phyloP scores from a whole-genome alignment of 495 filamentous ascomycete genomes.

The Darksidea phi region DNA sequence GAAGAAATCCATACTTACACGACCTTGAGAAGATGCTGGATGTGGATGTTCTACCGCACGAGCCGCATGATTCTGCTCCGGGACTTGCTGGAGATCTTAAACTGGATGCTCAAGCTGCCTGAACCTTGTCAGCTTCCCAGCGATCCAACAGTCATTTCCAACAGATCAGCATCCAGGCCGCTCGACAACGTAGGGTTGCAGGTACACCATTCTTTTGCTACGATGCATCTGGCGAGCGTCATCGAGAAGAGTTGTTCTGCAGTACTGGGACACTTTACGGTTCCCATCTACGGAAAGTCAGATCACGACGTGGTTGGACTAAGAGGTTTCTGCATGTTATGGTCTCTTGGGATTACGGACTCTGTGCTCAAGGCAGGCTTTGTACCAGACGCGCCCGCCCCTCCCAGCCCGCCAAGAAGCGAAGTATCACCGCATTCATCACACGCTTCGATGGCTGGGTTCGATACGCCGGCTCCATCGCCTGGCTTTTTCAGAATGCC shows the following conservation, averaged over 20 bases:
- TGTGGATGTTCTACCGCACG: slow-evolving; percentile 33
- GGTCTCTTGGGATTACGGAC: slow-evolving; percentile 19
- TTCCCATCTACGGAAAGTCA: slow-evolving; percentile 19
- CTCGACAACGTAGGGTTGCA: slow-evolving; percentile 11
- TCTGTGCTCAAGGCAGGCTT: slow-evolving; percentile 5
- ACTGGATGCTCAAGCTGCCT: slow-evolving; percentile 20
- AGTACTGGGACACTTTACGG: slow-evolving; percentile 18
- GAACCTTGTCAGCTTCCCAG: not conserved
- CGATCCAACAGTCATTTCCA: not conserved
- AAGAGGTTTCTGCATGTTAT: slow-evolving; percentile 26
- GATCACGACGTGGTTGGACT: slow-evolving; percentile 19
- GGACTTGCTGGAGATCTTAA: slow-evolving; percentile 20
- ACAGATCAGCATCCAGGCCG: not conserved
- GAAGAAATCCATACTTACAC: slow-evolving; percentile 16
- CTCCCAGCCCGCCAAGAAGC: not conserved
- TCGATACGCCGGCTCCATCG: not conserved
- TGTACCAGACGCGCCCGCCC: slow-evolving; percentile 5
- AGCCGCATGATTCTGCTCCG: slow-evolving; percentile 24
- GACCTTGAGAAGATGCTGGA: slow-evolving; percentile 12
- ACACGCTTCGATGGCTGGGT: not conserved
- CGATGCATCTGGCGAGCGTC: slow-evolving; percentile 7
- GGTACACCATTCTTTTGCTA: slow-evolving; percentile 17
- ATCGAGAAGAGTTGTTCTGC: slow-evolving; percentile 24
- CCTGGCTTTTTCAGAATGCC: not conserved
- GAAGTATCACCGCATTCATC: not conserved